Base-by-base conservation (phyloP, 2,329 filamentous ascomycete species). In the Lasiodiplodia theobromae region DNA sequence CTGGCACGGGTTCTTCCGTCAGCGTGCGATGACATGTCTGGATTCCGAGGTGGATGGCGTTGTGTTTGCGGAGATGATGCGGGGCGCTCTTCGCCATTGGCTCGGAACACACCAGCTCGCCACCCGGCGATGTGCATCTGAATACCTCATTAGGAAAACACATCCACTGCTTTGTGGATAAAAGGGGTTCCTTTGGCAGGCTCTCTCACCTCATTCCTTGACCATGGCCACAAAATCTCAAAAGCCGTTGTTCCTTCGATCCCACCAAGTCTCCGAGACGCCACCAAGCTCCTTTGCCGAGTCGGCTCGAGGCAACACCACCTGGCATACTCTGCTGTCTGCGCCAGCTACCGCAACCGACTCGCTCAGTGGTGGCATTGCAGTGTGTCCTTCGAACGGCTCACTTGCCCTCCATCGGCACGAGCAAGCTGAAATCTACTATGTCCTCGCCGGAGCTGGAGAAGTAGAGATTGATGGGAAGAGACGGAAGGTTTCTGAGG, bases 281-380 rank as follows among this genome's bases (percentile, higher is more conserved):
- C 28, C 47, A 2, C 25, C 62, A 28, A 53, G 47, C 25, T 65
- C 49, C 4, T 75, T 75, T 47, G 49, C 69, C 11, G 64, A 68
- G 25, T n/a, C 40, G 2, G 40, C 44, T 1, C 63, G 70, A 28
- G 74, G 76, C 47, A 60, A 77, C 71, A 67, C 81, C 0, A 75
- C 76, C 5, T 83, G 81, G 82, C 78, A 79, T 66, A 83, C 80
- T 1, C 73, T 83, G 0, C 71, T 83, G 63, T 81, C 81, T 0
- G 64, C 74, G 0, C 74, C 77, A 0, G 53, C 70, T 10, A 82
- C 81, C 1, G 67, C 72, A 2, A 79, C 78, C 0, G 72, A 78
- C 62, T 75, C 78, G 5, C 71, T 84, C 23, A 80, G 74, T 3
- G 75, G 77, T 1, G 82, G 82, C 0, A 77, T 83, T 18, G 81